phyloP scores from a whole-genome alignment of 2,329 filamentous ascomycete species.

The Colletotrichum endophyticum region DNA sequence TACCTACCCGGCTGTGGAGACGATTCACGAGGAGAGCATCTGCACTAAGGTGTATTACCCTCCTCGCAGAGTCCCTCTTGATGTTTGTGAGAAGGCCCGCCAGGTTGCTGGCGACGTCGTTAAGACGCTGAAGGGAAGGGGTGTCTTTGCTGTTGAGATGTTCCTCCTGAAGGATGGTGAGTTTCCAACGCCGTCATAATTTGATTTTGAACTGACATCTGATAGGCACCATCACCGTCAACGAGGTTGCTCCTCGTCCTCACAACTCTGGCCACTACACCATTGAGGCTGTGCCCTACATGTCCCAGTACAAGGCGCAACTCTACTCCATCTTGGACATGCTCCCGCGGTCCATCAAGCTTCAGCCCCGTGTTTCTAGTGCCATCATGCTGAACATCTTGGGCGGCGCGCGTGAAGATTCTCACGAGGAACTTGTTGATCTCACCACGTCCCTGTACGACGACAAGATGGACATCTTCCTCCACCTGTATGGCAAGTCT shows the following conservation, averaged over 20 bases:
- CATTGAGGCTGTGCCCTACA: slow-evolving; percentile 85
- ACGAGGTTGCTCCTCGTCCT: slow-evolving; percentile 76
- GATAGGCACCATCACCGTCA: slow-evolving; percentile 72
- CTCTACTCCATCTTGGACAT: slow-evolving; percentile 79
- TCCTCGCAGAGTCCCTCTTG: slow-evolving; percentile 70
- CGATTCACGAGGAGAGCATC: slow-evolving; percentile 92
- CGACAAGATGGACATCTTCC: slow-evolving; percentile 54
- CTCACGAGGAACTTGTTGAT: slow-evolving; percentile 60
- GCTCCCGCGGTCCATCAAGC: slow-evolving; percentile 57
- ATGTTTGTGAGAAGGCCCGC: slow-evolving; percentile 70
- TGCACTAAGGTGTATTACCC: slow-evolving; percentile 93
- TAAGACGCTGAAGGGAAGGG: slow-evolving; percentile 81
- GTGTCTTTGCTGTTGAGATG: slow-evolving; percentile 96
- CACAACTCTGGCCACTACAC: slow-evolving; percentile 97
- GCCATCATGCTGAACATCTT: slow-evolving; percentile 85
- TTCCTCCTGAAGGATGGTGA: slow-evolving; percentile 78
- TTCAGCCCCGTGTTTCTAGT: slow-evolving; percentile 63
- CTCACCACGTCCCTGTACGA: slow-evolving; percentile 48
- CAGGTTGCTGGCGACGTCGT: slow-evolving; percentile 81
- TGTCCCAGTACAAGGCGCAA: slow-evolving; percentile 92
- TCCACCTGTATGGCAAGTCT: slow-evolving; percentile 93
- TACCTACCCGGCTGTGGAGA: slow-evolving; percentile 91
- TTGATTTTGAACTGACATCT: not conserved
- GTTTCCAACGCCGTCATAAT: not conserved
- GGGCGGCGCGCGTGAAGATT: slow-evolving; percentile 68